Evolutionary conservation across 2,329 filamentous ascomycete species (phyloP).

Genomic region (Diaporthe caulivora): DNA sequence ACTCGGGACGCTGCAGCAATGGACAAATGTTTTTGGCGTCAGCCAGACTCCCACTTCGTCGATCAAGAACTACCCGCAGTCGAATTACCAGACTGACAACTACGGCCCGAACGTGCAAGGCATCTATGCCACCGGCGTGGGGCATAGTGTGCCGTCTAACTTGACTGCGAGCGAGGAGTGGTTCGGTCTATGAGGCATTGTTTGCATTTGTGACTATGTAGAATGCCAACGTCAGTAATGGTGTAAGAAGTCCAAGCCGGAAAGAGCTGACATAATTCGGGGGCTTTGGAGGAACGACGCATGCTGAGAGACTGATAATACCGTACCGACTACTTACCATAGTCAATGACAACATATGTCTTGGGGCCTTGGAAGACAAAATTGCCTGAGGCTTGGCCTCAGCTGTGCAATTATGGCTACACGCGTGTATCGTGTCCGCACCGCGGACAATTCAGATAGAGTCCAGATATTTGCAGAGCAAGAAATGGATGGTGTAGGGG

Average conservation of each 20-base stretch:
- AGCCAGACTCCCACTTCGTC: conserved; percentile 41
- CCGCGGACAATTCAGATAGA: background rate
- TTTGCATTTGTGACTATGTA: background rate
- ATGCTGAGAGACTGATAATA: background rate
- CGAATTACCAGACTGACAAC: conserved; percentile 53
- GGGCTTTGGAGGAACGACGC: background rate
- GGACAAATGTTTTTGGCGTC: conserved; percentile 63
- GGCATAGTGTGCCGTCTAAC: conserved; percentile 44
- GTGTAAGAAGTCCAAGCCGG: background rate
- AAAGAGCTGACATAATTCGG: background rate
- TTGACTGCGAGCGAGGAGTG: conserved; percentile 48
- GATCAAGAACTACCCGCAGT: conserved; percentile 49
- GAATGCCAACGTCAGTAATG: background rate
- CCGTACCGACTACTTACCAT: background rate
- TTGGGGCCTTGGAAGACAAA: background rate
- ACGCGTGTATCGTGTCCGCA: background rate
- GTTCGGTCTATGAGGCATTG: conserved; percentile 46
- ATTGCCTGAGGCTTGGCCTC: background rate
- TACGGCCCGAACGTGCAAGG: conserved; percentile 53
- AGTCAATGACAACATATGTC: background rate
- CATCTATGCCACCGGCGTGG: conserved; percentile 47
- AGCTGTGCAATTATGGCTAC: background rate
- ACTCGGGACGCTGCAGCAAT: conserved; percentile 53
- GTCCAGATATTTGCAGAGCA: too few relatives aligned
- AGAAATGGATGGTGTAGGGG: too few relatives aligned